Evolutionary conservation across 2,329 filamentous ascomycete genomes (phyloP), one percentile per base, ranked within the genome.

Genomic region (Beauveria sp.): DNA sequence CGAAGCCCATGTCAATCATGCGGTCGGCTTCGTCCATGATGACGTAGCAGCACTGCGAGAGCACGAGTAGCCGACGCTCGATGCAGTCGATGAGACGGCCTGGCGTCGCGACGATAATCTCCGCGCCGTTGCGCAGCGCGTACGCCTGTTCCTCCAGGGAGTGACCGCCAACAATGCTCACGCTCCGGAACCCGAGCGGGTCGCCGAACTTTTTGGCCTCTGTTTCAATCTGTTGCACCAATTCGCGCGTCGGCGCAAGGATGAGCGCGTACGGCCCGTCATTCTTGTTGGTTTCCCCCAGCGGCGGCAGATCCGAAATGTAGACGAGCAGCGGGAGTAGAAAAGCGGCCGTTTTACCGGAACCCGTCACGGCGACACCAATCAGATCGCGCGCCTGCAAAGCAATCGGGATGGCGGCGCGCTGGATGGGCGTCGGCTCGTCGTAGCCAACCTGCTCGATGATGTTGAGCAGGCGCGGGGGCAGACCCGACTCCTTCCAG

Each of bases 1-100:
- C 94, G 72, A 99, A 99, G 51, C 94, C 94, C 63, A 97, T 85
- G 72, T 99, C 94, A 65, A 99, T 96, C 94, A 99, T 99, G 60
- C 93, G 90, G 76, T 99, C 94, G 43, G 94, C 94, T 82, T 99
- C 94, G 73, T 99, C 94, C 93, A 99, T 97, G 75, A 99, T 96
- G 61, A 97, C 85, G 76, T 97, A 97, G 77, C 92, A 96, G 75
- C 94, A 97, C 75, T 97, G 94, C n/a, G 87, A 87, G 53, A 97
- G 84, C 1, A 99, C 93, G 2, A 97, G 81, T 34, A 97, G 85
- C 40, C 93, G 88, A 20, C 94, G 85, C 74, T 99, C 94, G 67
- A 99, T 94, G 75, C 92, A 97, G 77, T 99, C 94, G 9, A 97
- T 90, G 1, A 99, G 84, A 82, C 94, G 92, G 77, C 94, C 94